Conservation (phyloP, 768 basidiomycete genomes). For the Tubosaeta brunneosetosa region DNA sequence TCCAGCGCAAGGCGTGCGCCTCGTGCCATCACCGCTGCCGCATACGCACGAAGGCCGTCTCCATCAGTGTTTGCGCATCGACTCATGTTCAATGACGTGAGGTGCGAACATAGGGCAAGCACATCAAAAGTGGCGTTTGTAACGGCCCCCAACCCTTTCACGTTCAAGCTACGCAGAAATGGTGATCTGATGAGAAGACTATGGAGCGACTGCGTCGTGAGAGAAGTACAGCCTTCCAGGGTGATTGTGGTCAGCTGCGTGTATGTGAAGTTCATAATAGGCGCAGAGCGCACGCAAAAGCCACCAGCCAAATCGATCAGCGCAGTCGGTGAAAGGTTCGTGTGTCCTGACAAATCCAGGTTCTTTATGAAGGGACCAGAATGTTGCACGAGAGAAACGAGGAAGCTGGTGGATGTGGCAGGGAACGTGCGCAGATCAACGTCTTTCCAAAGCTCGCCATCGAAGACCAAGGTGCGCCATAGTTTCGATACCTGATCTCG, state of each 20-base stretch:
- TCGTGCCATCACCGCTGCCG: constrained; percentile 40
- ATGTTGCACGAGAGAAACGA: constrained; percentile 48
- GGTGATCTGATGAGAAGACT: constrained; percentile 65
- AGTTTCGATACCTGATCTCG: constrained; percentile 61
- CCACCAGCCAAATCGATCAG: constrained; percentile 51
- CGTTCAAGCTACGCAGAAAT: constrained; percentile 48
- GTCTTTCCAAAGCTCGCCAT: constrained; percentile 81
- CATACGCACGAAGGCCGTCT: constrained; percentile 51
- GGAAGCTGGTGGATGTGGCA: constrained; percentile 43
- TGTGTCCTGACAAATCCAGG: constrained; percentile 63
- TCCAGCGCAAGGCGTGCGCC: constrained; percentile 50
- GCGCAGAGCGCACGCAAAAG: constrained; percentile 43
- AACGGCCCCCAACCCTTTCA: constrained; percentile 67
- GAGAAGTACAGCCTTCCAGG: constrained; percentile 62
- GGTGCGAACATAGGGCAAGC: constrained; percentile 52
- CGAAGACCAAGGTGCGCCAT: constrained; percentile 73
- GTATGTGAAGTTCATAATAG: constrained; percentile 32
- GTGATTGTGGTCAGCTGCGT: constrained; percentile 71
- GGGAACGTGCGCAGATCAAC: constrained; percentile 65
- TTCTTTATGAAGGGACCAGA: constrained; percentile 62
- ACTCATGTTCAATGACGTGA: constrained; percentile 63
- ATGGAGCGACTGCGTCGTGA: constrained; percentile 67
- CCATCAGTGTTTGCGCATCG: constrained; percentile 67
- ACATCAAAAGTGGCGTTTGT: constrained; percentile 72
- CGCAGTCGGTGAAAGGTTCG: constrained; percentile 42